Conservation (phyloP, 805 yeast genomes). For the Lachancea fermentati region DNA sequence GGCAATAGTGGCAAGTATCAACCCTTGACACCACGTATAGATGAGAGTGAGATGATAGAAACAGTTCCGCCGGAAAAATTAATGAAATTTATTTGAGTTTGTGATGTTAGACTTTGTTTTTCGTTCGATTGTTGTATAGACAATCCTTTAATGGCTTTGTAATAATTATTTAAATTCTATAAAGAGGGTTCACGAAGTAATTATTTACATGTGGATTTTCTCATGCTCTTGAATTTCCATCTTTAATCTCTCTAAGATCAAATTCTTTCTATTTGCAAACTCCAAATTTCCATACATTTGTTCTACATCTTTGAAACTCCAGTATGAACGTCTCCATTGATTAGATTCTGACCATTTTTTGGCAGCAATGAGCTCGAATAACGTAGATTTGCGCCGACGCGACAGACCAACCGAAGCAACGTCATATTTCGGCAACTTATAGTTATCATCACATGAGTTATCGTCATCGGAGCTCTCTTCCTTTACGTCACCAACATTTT, state of each 20-base stretch:
- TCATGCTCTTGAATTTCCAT: constrained; percentile 7
- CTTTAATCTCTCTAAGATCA: constrained; percentile 20
- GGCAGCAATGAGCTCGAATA: constrained; percentile 73
- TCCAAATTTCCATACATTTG: constrained; percentile 25
- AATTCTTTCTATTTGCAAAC: constrained; percentile 18
- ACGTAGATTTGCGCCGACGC: constrained; percentile 63
- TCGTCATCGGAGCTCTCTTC: background rate
- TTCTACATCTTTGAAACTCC: constrained; percentile 30
- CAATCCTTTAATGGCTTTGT: background rate
- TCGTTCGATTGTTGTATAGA: background rate
- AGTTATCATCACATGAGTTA: background rate
- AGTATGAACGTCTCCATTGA: constrained; percentile 29
- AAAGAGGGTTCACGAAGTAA: background rate
- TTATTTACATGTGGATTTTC: background rate
- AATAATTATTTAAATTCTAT: background rate
- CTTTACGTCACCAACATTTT: background rate
- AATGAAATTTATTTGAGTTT: constrained; percentile 31
- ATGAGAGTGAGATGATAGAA: constrained; percentile 55
- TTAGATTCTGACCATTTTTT: constrained; percentile 53
- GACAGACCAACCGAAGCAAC: constrained; percentile 47
- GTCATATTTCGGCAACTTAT: constrained; percentile 33
- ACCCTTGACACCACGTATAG: constrained; percentile 49
- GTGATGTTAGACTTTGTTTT: background rate
- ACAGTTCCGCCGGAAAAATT: constrained; percentile 58
- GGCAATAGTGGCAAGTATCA: constrained; percentile 37